A percentile compares a stretch with the other conserved stretches of the same genome.
phyloP scores from a whole-genome alignment of 192 early-diverging fungal species.

The Chytriomyces sp. region DNA sequence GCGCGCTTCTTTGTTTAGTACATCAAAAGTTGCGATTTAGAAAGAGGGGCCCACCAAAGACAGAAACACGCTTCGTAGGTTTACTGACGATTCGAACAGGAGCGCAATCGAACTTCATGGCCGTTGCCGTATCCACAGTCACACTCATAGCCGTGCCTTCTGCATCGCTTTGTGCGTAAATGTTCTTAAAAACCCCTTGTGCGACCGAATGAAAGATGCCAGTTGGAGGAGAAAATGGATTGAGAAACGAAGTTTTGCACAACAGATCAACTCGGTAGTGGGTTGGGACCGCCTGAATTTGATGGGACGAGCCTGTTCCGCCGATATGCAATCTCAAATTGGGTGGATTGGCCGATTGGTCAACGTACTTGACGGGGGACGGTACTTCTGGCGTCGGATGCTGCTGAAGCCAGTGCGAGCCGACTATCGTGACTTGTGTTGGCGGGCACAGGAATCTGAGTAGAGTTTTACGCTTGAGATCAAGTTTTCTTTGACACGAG shows the following conservation, averaged over 20 bases:
- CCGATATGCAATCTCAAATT: background rate
- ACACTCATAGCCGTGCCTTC: constrained; percentile 27
- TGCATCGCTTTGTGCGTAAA: constrained; percentile 28
- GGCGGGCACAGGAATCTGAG: constrained; percentile 80
- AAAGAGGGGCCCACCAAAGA: background rate
- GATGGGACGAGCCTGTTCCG: background rate
- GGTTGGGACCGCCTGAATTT: background rate
- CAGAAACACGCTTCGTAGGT: constrained; percentile 48
- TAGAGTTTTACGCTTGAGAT: constrained; percentile 20
- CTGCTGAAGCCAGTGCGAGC: constrained; percentile 64
- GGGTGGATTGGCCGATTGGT: background rate
- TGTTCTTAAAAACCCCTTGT: constrained; percentile 16
- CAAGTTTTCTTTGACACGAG: constrained; percentile 29
- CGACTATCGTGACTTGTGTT: constrained; percentile 78
- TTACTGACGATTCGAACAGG: constrained; percentile 92
- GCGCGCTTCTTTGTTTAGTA: background rate
- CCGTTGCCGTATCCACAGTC: constrained; percentile 46
- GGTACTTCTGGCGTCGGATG: background rate
- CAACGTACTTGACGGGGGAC: background rate
- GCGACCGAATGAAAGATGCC: background rate
- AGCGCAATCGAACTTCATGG: constrained; percentile 72
- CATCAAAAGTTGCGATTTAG: background rate
- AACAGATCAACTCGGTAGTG: constrained; percentile 24
- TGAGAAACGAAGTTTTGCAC: constrained; percentile 8
- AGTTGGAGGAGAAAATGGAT: background rate